phyloP scores from a whole-genome alignment of 2,329 filamentous ascomycete species.

The Coniochaeta hoffmannii region DNA sequence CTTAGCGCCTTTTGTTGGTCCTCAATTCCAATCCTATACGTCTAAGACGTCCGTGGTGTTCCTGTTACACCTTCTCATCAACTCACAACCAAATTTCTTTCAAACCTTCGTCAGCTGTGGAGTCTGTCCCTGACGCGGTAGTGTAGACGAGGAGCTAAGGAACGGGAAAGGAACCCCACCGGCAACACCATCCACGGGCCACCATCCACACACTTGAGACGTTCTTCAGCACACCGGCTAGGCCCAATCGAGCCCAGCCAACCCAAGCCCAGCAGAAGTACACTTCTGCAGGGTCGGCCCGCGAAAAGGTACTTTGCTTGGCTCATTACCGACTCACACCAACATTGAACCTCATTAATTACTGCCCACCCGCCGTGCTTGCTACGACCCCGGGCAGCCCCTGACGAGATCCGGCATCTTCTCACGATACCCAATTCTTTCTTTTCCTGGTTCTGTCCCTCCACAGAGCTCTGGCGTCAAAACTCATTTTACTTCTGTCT shows the following conservation, averaged over 20 bases:
- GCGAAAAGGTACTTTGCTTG: background rate
- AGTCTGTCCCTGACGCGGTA: background rate
- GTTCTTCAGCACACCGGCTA: background rate
- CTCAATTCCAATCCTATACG: background rate
- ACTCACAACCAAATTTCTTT: background rate
- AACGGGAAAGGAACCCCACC: background rate
- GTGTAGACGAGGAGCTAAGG: background rate
- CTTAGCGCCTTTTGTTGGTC: background rate
- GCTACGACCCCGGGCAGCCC: background rate
- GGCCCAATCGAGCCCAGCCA: background rate
- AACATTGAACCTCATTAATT: conserved; percentile 2
- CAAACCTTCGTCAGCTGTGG: background rate
- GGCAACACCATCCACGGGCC: background rate
- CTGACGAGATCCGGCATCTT: background rate
- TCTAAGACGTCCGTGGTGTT: background rate
- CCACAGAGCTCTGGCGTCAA: background rate
- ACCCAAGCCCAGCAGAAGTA: background rate
- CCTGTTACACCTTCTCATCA: background rate
- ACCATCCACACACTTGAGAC: background rate
- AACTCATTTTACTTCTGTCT: background rate
- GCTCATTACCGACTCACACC: background rate
- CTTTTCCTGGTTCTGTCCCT: background rate
- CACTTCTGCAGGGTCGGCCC: background rate
- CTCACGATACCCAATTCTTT: background rate
- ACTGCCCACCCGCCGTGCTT: conserved; percentile 1